phyloP scores from a whole-genome alignment of 2,329 filamentous ascomycete species.

The Graphilbum fragrans region DNA sequence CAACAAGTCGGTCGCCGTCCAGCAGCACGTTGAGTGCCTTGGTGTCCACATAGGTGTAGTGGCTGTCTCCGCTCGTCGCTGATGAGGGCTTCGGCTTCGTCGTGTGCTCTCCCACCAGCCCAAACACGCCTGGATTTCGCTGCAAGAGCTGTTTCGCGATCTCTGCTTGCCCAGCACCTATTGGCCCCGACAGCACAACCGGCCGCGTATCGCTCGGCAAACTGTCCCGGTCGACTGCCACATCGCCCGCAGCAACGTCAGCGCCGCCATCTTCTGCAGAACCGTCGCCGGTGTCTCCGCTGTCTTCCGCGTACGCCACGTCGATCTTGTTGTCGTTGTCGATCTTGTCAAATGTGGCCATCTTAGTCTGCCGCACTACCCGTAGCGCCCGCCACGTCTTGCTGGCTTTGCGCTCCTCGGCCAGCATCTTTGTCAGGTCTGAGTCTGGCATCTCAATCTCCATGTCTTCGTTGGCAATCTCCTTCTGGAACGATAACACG shows the following conservation, averaged over 20 bases:
- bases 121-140: constrained; percentile 54
- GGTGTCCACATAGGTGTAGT: constrained; percentile 33
- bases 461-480: constrained; percentile 69
- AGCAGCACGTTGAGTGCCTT: constrained; percentile 45
- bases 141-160: constrained; percentile 52
- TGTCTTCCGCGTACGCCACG: constrained; percentile 53
- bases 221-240: constrained; percentile 11
- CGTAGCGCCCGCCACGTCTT: constrained; percentile 85
- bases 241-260: no score
- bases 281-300: constrained; percentile 35
- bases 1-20: constrained; percentile 47
- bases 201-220: constrained; percentile 37
- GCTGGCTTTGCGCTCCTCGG: constrained; percentile 65
- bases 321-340: constrained; percentile 66
- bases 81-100: constrained; percentile 16
- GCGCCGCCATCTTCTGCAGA: constrained; percentile 15
- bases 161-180: constrained; percentile 49
- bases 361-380: constrained; percentile 60
- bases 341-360: constrained; percentile 75
- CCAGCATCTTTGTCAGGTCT: constrained; percentile 40
- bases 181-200: constrained; percentile 57
- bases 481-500: constrained; percentile 56
- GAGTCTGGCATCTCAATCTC: constrained; percentile 72
- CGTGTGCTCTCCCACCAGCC: constrained; percentile 41
- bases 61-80: constrained; percentile 22